Base-by-base conservation (phyloP, 2,329 filamentous ascomycete species). In the Erysiphe neolycopersici region DNA sequence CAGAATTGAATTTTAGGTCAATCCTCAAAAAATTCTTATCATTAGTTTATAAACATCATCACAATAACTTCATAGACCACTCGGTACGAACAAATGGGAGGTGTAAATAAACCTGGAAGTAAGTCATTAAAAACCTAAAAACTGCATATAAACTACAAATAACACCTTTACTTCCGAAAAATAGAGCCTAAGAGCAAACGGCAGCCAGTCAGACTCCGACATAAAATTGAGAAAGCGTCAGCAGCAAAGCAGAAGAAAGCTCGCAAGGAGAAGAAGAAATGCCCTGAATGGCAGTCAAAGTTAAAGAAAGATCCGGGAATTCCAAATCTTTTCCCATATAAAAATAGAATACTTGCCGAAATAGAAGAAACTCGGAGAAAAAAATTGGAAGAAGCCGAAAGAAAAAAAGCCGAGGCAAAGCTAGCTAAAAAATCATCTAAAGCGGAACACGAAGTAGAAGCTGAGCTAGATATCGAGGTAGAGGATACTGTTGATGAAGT, bases 271-370 rank as follows among this genome's bases (percentile, higher is more conserved):
- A 83, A 79, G 45, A 95, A 93, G 66, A 84, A 92, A 73, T 93
- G 94, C 60, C 87, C 89, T 31, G 75, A 93, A 81, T 95, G 89
- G 84, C 75, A 80, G 53, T 85, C 83, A 47, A 81, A 84, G 60
- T 60, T 93, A 52, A 95, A 94, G 72, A 98, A 95, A 65, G 89
- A 98, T 55, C 89, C 87, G 19, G 89, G 89, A 41, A 94, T 98
- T 48, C 89, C 89, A 36, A 98, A 95, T 58, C 64, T 94, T 32
- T 98, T 94, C 64, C 89, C 89, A 0, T 94, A 89, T 68, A 98
- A 98, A 65, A 85, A 94, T 60, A 85, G 79, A 66, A 71, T 98
- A 26, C 70, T 98, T 31, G 75, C 85, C 46, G 84, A 98, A 61
- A 91, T 98, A 53, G 89, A 98, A 63, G 82, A 93, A 62, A 78